A percentile compares a stretch with the other conserved stretches of the same genome.
phyloP scores from a whole-genome alignment of 257 asterid genomes.

The Vinca minor region DNA sequence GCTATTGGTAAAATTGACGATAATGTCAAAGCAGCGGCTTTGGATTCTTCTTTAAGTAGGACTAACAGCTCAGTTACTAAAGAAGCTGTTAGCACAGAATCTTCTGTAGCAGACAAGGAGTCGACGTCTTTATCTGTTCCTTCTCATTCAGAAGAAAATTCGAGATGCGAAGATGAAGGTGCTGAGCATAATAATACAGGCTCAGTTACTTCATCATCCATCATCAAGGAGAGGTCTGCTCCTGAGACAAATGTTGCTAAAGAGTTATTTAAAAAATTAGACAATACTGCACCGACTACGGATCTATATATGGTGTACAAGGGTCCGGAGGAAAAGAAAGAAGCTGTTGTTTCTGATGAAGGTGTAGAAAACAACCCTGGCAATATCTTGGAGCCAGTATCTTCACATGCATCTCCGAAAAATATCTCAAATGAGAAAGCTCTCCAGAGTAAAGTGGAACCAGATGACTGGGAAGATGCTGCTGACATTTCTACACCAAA shows the following conservation, averaged over 20 bases:
- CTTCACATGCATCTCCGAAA: conserved; percentile 29
- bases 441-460: conserved; percentile 49
- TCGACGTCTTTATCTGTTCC: conserved; percentile 23
- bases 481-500: conserved; percentile 71
- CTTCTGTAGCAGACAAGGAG: conserved; percentile 22
- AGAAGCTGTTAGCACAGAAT: conserved; percentile 25
- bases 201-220: conserved; percentile 25
- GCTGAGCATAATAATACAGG: conserved; percentile 17
- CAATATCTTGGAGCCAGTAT: conserved; percentile 23
- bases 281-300: conserved; percentile 72
- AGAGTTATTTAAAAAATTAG: conserved; percentile 50
- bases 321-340: conserved; percentile 85
- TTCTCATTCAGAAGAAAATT: conserved; percentile 30
- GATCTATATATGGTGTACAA: conserved; percentile 85
- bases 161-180: conserved; percentile 33
- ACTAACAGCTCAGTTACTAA: conserved; percentile 16
- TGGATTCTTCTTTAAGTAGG: conserved; percentile 17
- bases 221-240: conserved; percentile 40
- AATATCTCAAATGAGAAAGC: conserved; percentile 31
- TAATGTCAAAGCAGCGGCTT: conserved; percentile 17
- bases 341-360: conserved; percentile 29
- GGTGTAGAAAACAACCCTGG: conserved; percentile 26
- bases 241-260: conserved; percentile 43
- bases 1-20: conserved; percentile 19
- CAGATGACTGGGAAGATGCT: conserved; percentile 98